These are phyloP conservation scores for Nyssa sinensis DNA, from an alignment of 148 eudicot species.

Conservation along the genomic window DNA sequence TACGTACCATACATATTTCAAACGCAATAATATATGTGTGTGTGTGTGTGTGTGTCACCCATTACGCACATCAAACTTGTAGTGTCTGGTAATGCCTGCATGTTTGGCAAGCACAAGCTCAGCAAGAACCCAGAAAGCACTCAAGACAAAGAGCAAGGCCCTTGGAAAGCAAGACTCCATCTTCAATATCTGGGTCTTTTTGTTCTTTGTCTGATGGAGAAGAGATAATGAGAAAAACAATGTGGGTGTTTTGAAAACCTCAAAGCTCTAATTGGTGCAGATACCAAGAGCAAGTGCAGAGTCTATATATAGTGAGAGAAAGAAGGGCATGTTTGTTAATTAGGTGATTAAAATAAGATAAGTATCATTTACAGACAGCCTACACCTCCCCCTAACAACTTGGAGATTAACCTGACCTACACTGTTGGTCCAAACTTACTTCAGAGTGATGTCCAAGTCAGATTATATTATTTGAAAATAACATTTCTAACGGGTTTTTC, in stretches of 20 bases:
- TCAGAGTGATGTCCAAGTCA: slow-evolving; percentile 10
- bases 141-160: not conserved
- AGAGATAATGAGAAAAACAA: not conserved
- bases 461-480: not conserved
- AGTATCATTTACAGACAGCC: not conserved
- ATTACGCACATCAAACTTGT: slow-evolving; percentile 32
- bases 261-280: not conserved
- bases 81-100: slow-evolving; percentile 29
- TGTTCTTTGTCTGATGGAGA: not conserved
- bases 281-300: not conserved
- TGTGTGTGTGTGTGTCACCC: not conserved
- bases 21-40: not conserved
- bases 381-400: not conserved
- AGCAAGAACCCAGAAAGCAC: not conserved
- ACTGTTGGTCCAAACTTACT: slow-evolving; percentile 16
- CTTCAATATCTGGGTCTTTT: not conserved
- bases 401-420: not conserved
- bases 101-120: slow-evolving; percentile 18
- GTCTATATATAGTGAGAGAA: slow-evolving; percentile 11
- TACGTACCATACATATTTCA: not conserved
- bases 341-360: slow-evolving; percentile 6
- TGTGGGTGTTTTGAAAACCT: not conserved
- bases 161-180: slow-evolving; percentile 1
- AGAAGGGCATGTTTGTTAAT: slow-evolving; percentile 3
- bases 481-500: not conserved